Evolutionary conservation across 2,329 filamentous ascomycete genomes (phyloP), one percentile per base, ranked within the genome.

Genomic region (Cladophialophora immunda): DNA sequence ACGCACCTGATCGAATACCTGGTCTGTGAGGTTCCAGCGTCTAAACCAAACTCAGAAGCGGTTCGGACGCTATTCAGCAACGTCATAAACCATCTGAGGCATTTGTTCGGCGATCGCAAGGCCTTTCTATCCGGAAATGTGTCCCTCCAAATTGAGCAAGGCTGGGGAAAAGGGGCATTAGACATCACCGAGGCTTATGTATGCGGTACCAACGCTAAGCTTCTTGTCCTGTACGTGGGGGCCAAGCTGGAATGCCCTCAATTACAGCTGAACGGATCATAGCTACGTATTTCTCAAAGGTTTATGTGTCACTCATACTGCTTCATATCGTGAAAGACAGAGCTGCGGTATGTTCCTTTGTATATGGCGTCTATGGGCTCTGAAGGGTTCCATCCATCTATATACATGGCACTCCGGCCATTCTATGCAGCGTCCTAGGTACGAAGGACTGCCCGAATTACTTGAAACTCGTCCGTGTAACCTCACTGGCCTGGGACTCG

Each of bases 401-500:
- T 62, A 32, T 62, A 62, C 60, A 62, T 58, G 25, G 41, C 38
- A 30, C 30, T 32, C 27, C 7, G 11, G 27, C 8, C 32, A 30
- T 22, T 32, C 52, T 34, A 55, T 34, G 13, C 22, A 8, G 50
- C 22, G 2, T 30, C 22, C 5, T 4, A 34, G 9, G 27, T 4
- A 30, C 1, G n/a, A n/a, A 30, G 8, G 27, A 22, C 15, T 55
- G 19, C 4, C 13, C 30, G 17, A n/a, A 17, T 34, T 30, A 60
- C 15, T 45, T 47, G n/a, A 65, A 63, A 38, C 63, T 70, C 3
- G 68, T 66, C 19, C 68, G 30, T 4, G 66, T 66, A 4, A 58
- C 64, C 56, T 70, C 66, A 19, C 65, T 65, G 13, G 65, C 66
- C 57, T 72, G 62, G 7, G 66, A 70, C 50, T 71, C 68, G 47